A percentile compares a stretch with the other conserved stretches of the same genome.
Evolutionary conservation across 495 filamentous ascomycete genomes (phyloP).

Genomic region (Annulohypoxylon maeteangense): DNA sequence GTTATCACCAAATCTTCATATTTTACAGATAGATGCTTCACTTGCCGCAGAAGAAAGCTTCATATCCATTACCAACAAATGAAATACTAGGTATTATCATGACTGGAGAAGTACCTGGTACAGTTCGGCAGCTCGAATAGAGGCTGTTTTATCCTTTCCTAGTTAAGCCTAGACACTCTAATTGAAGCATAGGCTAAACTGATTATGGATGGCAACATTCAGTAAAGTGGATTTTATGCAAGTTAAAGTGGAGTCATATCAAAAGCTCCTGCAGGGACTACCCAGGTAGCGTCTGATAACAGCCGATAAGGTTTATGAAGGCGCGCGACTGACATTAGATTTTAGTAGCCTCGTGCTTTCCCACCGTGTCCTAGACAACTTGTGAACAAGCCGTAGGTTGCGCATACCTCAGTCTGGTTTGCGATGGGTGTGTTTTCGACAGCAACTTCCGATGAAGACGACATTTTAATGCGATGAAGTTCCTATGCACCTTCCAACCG

Average conservation of each 20-base stretch:
- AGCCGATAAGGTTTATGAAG: conserved; percentile 31
- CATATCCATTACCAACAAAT: neutral
- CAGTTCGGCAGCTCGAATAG: neutral
- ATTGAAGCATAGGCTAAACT: conserved; percentile 1
- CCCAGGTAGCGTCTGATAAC: conserved; percentile 18
- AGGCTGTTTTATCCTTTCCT: neutral
- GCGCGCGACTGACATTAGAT: conserved; percentile 22
- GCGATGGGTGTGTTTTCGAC: conserved; percentile 28
- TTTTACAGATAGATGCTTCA: neutral
- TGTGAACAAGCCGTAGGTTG: neutral
- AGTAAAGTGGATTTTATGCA: conserved; percentile 9
- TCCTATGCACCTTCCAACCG: neutral
- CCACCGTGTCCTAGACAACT: neutral
- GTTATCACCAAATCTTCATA: neutral
- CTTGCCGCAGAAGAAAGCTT: neutral
- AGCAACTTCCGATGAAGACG: conserved; percentile 23
- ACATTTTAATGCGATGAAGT: conserved; percentile 24
- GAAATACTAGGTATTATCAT: neutral
- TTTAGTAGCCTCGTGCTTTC: conserved; percentile 37
- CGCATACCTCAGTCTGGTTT: conserved; percentile 15
- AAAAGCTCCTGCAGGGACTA: conserved; percentile 23
- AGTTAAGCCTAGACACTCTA: neutral
- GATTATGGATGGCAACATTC: neutral
- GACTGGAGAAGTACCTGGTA: neutral
- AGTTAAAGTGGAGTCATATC: neutral